These are phyloP conservation scores for Yueomyces sp. DNA, from an alignment of 1,139 yeast genomes.

Conservation along the genomic window DNA sequence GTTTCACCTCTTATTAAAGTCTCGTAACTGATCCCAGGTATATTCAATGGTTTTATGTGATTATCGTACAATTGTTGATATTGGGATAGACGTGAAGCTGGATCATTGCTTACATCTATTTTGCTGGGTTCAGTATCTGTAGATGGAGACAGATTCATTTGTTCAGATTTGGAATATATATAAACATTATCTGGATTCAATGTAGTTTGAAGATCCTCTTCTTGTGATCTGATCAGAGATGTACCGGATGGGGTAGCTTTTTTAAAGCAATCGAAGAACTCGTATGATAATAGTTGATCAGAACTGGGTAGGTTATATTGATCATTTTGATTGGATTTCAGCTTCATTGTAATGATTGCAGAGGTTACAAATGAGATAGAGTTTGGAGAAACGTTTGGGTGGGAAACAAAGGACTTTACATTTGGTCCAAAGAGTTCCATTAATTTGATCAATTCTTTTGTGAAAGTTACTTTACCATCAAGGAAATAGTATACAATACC, in stretches of 20 bases:
- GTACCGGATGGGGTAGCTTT: slow-evolving; percentile 3
- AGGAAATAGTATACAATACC: slow-evolving; percentile 64
- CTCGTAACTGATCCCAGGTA: slow-evolving; percentile 8
- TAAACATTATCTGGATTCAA: slow-evolving; percentile 15
- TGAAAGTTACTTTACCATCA: slow-evolving; percentile 48
- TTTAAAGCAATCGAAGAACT: slow-evolving; percentile 19
- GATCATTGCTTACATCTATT: neutral
- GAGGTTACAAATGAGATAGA: slow-evolving; percentile 46
- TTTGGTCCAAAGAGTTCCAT: slow-evolving; percentile 28
- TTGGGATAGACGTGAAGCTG: neutral
- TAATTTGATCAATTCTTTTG: slow-evolving; percentile 30
- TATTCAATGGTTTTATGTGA: slow-evolving; percentile 27
- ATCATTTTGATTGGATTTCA: slow-evolving; percentile 42
- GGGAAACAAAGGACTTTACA: slow-evolving; percentile 58
- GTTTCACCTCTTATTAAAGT: slow-evolving; percentile 9
- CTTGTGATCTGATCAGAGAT: slow-evolving; percentile 11
- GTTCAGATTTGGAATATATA: slow-evolving; percentile 11
- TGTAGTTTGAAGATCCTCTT: slow-evolving; percentile 4
- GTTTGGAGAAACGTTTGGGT: slow-evolving; percentile 49
- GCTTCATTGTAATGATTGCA: slow-evolving; percentile 39
- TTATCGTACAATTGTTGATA: slow-evolving; percentile 36
- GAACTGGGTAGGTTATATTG: slow-evolving; percentile 41
- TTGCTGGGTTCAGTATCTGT: neutral
- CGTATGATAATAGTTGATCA: slow-evolving; percentile 18
- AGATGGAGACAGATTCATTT: slow-evolving; percentile 13